These are phyloP conservation scores for Mortierella sp. DNA, from an alignment of 371 early-diverging fungal genomes.

Conservation along the genomic window DNA sequence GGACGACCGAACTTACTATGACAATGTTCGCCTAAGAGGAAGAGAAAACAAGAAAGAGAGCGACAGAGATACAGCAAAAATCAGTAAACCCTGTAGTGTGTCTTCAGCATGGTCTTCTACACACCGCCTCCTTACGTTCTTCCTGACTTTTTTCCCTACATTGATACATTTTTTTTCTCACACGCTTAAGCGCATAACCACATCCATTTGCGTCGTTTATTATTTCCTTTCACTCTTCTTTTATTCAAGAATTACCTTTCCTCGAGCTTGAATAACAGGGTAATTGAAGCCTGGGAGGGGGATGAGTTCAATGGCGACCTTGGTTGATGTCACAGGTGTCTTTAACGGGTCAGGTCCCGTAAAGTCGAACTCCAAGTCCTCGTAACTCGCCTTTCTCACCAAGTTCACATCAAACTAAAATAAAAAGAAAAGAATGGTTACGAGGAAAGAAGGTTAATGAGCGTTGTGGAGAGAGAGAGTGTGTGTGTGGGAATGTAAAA, in stretches of 20 bases:
- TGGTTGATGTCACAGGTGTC: not conserved
- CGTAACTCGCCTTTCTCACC: not conserved
- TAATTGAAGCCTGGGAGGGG: not conserved
- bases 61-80: not conserved
- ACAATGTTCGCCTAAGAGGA: not conserved
- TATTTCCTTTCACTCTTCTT: not conserved
- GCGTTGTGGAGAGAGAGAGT: not conserved
- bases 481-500: not conserved
- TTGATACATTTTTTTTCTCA: no score
- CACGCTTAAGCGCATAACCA: not conserved
- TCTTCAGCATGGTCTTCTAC: not conserved
- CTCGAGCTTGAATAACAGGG: not conserved
- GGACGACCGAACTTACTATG: not conserved
- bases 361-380: constrained; percentile 2
- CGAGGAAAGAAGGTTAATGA: not conserved
- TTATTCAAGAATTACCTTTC: not conserved
- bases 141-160: not conserved
- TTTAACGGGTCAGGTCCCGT: not conserved
- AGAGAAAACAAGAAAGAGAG: not conserved
- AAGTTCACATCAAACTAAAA: not conserved
- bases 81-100: not conserved
- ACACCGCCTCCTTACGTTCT: not conserved
- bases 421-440: not conserved
- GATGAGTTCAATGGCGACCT: not conserved
- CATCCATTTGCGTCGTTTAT: not conserved